These are phyloP conservation scores for Lachancea quebecensis DNA, from an alignment of 805 yeast species.

Conservation along the genomic window DNA sequence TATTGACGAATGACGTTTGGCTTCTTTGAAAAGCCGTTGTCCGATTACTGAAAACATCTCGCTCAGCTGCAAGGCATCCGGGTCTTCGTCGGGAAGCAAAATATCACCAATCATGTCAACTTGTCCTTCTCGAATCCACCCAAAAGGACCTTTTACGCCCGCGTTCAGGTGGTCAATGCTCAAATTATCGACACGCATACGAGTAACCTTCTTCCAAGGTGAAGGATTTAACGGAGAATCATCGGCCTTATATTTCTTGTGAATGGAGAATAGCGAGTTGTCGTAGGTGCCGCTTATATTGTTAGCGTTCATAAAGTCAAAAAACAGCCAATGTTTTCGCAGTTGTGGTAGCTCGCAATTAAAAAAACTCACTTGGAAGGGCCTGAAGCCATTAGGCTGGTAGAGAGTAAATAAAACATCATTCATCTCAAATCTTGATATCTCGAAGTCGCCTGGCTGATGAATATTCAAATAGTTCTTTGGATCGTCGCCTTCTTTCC, in stretches of 20 bases:
- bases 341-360: constrained; percentile 73
- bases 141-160: constrained; percentile 91
- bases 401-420: constrained; percentile 76
- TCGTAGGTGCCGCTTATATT: constrained; percentile 88
- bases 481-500: constrained; percentile 81
- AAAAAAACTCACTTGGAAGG: constrained; percentile 82
- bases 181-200: constrained; percentile 78
- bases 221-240: constrained; percentile 15
- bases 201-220: constrained; percentile 57
- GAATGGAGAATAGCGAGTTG: constrained; percentile 86
- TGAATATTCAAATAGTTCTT: constrained; percentile 67
- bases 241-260: constrained; percentile 39
- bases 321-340: constrained; percentile 89
- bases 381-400: constrained; percentile 77
- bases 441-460: constrained; percentile 87
- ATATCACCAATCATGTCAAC: constrained; percentile 94
- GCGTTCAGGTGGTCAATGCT: constrained; percentile 83
- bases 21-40: constrained; percentile 42
- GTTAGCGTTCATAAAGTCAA: constrained; percentile 78
- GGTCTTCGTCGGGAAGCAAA: constrained; percentile 62
- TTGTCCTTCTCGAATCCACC: constrained; percentile 90
- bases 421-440: constrained; percentile 72
- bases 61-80: constrained; percentile 37
- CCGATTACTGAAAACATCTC: constrained; percentile 46
- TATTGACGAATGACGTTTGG: constrained; percentile 32